A percentile compares a stretch with the other conserved stretches of the same genome.
Conservation (phyloP, 352 stramenopile genomes). For the Saprolegnia parasitica region DNA sequence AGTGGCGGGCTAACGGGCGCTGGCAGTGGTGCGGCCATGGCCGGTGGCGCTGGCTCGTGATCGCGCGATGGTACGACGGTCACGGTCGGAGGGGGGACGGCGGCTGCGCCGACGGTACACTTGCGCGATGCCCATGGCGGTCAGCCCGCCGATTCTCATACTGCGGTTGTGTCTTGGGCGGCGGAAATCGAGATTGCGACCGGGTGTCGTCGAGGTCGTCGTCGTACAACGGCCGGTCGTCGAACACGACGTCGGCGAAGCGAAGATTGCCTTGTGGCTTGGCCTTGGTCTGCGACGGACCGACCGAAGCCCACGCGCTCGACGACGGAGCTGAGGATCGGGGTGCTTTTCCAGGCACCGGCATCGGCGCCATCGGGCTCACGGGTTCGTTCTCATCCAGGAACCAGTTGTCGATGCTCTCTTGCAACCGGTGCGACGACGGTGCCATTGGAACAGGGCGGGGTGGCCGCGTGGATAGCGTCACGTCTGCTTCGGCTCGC, state of each 20-base stretch:
- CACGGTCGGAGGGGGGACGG: no score
- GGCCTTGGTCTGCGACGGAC: background rate
- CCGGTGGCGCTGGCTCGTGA: no score
- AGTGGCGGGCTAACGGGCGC: no score
- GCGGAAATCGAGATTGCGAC: no score
- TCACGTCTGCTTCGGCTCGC: background rate
- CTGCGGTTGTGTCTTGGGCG: no score
- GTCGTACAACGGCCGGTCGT: background rate
- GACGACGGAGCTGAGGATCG: background rate
- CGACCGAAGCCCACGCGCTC: background rate
- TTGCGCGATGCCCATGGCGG: no score
- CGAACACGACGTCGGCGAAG: constrained; percentile 16
- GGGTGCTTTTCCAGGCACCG: background rate
- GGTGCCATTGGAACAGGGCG: background rate
- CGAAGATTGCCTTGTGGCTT: background rate
- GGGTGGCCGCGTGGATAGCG: background rate
- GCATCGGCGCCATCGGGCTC: background rate
- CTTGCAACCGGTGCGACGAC: background rate
- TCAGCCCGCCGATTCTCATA: no score
- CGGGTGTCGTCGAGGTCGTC: background rate
- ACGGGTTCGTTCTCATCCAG: background rate
- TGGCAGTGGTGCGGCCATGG: no score
- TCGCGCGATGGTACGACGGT: no score
- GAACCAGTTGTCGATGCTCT: constrained; percentile 21
- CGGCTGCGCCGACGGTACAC: no score